Evolutionary conservation across 768 basidiomycete species (phyloP).

Genomic region (Tremella yokohamensis): DNA sequence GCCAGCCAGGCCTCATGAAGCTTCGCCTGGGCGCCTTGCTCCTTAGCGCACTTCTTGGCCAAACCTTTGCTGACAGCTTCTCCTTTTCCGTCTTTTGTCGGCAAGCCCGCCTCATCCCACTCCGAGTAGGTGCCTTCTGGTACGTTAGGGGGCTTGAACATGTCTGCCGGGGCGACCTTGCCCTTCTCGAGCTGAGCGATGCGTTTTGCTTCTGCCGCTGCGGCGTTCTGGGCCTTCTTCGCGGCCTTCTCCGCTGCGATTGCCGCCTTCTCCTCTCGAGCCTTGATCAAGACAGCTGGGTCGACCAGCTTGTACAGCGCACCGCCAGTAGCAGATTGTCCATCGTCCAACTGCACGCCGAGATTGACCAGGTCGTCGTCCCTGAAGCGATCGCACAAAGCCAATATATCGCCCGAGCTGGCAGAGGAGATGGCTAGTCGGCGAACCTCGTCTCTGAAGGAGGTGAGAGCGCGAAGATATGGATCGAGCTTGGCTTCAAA

Average conservation of each 20-base stretch:
- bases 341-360: constrained; percentile 93
- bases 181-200: constrained; percentile 81
- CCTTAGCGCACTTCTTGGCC: constrained; percentile 72
- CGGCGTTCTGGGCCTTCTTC: constrained; percentile 69
- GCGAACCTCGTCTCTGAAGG: constrained; percentile 87
- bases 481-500: constrained; percentile 82
- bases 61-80: constrained; percentile 78
- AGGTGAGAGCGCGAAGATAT: constrained; percentile 75
- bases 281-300: constrained; percentile 72
- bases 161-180: constrained; percentile 64
- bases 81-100: constrained; percentile 77
- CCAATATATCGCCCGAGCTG: constrained; percentile 73
- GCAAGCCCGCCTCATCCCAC: constrained; percentile 82
- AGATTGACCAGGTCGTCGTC: constrained; percentile 87
- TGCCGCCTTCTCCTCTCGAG: constrained; percentile 82
- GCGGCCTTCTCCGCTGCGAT: constrained; percentile 69
- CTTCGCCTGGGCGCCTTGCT: constrained; percentile 69
- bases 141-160: constrained; percentile 81
- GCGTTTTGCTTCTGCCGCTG: constrained; percentile 51
- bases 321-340: constrained; percentile 92
- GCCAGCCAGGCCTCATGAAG: constrained; percentile 68
- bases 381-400: constrained; percentile 81
- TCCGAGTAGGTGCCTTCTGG: constrained; percentile 68
- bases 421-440: constrained; percentile 66
- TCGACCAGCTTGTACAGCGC: constrained; percentile 90